Conservation (phyloP, 768 basidiomycete genomes). For the Lactarius trivialis region DNA sequence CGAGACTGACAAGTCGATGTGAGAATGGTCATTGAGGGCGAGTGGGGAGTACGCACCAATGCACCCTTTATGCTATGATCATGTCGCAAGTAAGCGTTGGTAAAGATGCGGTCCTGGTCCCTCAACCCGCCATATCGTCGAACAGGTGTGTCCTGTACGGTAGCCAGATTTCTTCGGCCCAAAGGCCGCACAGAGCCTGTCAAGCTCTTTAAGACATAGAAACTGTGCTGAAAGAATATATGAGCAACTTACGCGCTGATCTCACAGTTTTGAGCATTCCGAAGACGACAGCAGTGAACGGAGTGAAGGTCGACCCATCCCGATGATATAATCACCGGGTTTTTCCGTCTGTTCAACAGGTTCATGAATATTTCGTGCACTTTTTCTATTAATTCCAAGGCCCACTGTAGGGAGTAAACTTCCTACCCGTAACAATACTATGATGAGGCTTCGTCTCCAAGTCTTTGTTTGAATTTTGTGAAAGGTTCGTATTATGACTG, state of each 20-base stretch:
- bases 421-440: fast-evolving
- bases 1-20: constrained; percentile 48
- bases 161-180: constrained; percentile 46
- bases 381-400: not conserved
- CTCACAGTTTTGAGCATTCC: constrained; percentile 18
- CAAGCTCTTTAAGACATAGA: not conserved
- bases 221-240: not conserved
- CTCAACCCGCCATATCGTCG: constrained; percentile 89
- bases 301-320: not conserved
- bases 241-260: constrained; percentile 17
- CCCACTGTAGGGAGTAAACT: not conserved
- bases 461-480: not conserved
- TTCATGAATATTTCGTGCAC: not conserved
- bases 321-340: constrained; percentile 1
- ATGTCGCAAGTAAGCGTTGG: constrained; percentile 80
- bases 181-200: constrained; percentile 16
- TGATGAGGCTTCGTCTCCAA: not conserved
- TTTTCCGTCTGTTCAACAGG: not conserved
- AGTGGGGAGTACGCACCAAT: constrained; percentile 42
- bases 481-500: too few species aligned
- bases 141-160: constrained; percentile 78
- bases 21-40: not conserved
- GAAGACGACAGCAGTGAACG: constrained; percentile 10
- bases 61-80: constrained; percentile 95
- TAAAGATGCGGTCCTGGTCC: constrained; percentile 93